These are phyloP conservation scores for Solanum chaucha DNA, from an alignment of 257 asterid genomes.

Conservation along the genomic window DNA sequence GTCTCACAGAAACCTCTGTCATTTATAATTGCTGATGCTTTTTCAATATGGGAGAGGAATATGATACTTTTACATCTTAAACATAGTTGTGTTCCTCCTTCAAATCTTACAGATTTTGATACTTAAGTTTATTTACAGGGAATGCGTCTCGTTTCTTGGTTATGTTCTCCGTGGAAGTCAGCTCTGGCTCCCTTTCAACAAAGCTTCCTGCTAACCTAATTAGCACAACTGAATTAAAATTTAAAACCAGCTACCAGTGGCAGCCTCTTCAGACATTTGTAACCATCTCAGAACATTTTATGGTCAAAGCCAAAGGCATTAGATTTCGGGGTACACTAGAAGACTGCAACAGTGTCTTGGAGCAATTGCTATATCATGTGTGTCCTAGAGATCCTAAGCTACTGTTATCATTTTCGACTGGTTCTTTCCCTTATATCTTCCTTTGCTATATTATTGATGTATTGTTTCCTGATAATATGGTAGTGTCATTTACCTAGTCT, in stretches of 20 bases:
- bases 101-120: not conserved
- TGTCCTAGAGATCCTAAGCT: conserved; percentile 7
- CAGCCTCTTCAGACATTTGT: conserved; percentile 88
- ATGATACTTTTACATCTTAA: not conserved
- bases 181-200: conserved; percentile 50
- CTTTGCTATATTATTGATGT: not conserved
- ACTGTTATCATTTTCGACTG: not conserved
- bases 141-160: conserved; percentile 53
- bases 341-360: conserved; percentile 56
- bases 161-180: conserved; percentile 68
- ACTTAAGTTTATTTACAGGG: conserved; percentile 24
- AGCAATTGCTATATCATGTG: conserved; percentile 54
- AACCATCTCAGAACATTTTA: conserved; percentile 67
- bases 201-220: conserved; percentile 67
- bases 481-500: not conserved
- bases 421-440: not conserved
- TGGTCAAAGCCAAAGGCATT: conserved; percentile 75
- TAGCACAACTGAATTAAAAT: conserved; percentile 61
- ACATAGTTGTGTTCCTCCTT: not conserved
- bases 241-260: conserved; percentile 61
- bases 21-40: not conserved
- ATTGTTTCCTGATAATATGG: not conserved
- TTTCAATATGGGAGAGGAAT: not conserved
- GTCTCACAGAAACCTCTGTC: not conserved
- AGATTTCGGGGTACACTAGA: conserved; percentile 58